phyloP scores from a whole-genome alignment of 345 rosid genomes.

The Excoecaria agallocha region DNA sequence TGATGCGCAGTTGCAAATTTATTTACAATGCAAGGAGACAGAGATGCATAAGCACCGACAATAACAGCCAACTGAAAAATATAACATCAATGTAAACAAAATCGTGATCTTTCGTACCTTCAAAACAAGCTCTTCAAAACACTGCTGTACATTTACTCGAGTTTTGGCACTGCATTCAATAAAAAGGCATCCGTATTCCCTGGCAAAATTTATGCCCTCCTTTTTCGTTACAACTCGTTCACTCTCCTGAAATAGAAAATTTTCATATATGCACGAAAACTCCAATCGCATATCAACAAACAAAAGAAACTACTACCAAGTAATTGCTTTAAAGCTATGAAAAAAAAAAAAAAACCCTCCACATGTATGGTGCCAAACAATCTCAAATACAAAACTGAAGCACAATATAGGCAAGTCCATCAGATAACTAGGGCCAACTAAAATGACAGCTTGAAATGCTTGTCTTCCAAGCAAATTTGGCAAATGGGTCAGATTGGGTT shows the following conservation, averaged over 20 bases:
- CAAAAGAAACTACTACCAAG: not conserved
- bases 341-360: not conserved
- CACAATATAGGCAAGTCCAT: not conserved
- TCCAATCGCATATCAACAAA: too few relatives aligned
- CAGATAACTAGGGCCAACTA: not conserved
- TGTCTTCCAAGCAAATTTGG: slow-evolving; percentile 15
- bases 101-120: slow-evolving; percentile 49
- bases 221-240: slow-evolving; percentile 86
- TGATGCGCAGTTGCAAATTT: not conserved
- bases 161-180: slow-evolving; percentile 96
- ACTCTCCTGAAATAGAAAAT: slow-evolving; percentile 56
- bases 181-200: slow-evolving; percentile 87
- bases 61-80: not conserved
- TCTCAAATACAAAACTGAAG: not conserved
- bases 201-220: slow-evolving; percentile 83
- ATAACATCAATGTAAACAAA: too few relatives aligned
- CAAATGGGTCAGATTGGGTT: not conserved
- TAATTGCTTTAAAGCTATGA: not conserved
- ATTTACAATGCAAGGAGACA: not conserved
- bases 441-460: too few relatives aligned
- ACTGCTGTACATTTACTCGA: slow-evolving; percentile 78
- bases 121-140: slow-evolving; percentile 91
- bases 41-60: not conserved
- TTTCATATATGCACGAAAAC: not conserved
- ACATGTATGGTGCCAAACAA: not conserved